phyloP scores from a whole-genome alignment of 1,284 basidiomycete genomes.

The Somion occarium region DNA sequence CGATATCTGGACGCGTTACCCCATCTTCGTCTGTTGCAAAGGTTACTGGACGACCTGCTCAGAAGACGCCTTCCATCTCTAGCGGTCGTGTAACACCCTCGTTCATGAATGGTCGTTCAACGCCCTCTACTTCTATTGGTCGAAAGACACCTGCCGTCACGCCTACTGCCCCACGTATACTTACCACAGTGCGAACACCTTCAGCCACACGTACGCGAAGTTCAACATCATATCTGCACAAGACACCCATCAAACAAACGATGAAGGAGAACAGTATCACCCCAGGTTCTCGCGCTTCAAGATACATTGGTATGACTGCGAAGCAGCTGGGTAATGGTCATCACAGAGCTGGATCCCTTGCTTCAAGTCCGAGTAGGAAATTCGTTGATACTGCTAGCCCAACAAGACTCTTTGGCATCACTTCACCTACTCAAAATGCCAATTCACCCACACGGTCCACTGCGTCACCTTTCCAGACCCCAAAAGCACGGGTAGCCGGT shows the following conservation, averaged over 20 bases:
- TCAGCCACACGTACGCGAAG: constrained; percentile 17
- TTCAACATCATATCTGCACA: constrained; percentile 9
- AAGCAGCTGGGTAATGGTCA: constrained; percentile 60
- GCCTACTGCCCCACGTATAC: constrained; percentile 18
- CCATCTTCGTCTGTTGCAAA: constrained; percentile 19
- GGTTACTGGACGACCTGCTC: constrained; percentile 13
- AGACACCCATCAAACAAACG: constrained; percentile 17
- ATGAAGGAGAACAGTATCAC: constrained; percentile 47
- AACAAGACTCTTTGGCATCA: constrained; percentile 29
- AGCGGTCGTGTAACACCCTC: constrained; percentile 41
- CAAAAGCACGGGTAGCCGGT: constrained; percentile 44
- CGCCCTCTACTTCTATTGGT: constrained; percentile 33
- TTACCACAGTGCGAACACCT: no score
- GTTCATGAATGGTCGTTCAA: constrained; percentile 53
- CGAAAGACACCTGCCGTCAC: constrained; percentile 25
- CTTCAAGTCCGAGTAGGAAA: constrained; percentile 29
- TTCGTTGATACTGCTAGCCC: constrained; percentile 31
- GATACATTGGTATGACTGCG: constrained; percentile 79
- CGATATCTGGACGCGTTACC: constrained; percentile 25
- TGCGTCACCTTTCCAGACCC: constrained; percentile 57
- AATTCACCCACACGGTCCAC: constrained; percentile 31
- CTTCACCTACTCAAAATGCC: constrained; percentile 22
- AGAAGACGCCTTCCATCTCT: constrained; percentile 25
- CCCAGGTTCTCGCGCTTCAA: constrained; percentile 78
- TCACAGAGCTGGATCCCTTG: constrained; percentile 18